Evolutionary conservation across 768 basidiomycete species (phyloP), one percentile per base, ranked within the genome.

Genomic region (Rubroboletus pulcherrimus): DNA sequence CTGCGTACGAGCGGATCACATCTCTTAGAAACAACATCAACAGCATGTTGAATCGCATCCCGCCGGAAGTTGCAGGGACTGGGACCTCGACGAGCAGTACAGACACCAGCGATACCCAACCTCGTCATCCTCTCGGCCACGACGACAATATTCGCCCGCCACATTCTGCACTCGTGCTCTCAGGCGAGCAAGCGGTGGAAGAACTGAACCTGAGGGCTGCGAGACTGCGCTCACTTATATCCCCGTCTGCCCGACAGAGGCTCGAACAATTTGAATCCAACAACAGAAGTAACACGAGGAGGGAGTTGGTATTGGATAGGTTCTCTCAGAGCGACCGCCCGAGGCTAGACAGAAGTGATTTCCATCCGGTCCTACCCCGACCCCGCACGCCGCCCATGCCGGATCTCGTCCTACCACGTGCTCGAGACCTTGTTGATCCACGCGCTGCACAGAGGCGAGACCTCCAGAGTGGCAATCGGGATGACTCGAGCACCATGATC

Each of bases 1-100:
- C 77, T 35, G 83, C 81, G 21, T 82, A 81, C 66, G 75, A 73
- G 58, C 77, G 80, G 44, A 79, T 85, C 63, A 76, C 77, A 47
- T 78, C 80, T 66, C 77, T 84, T 48, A 77, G 83, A 55, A 76
- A 75, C 31, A 81, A 74, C 58, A 74, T 85, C 35, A 68, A 77
- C 49, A 73, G 74, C 55, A 68, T 82, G 57, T 58, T 72, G 62
- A 65, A 63, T 58, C 66, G 69, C 56, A 68, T 81, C 56, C 73
- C 74, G 48, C 76, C 77, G 17, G 74, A 69, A 49, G 55, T 51
- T 40, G 35, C 55, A 56, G 61, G 57, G 12, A 51, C 58, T 7
- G 58, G 47, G 37, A 10, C 50, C 39, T 42, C 49, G 9, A 39
- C 64, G 12, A 43, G 4, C 48, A 38, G 14, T 2, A 43, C 53